phyloP scores from a whole-genome alignment of 805 yeast genomes.

The Wickerhamiella musiphila region DNA sequence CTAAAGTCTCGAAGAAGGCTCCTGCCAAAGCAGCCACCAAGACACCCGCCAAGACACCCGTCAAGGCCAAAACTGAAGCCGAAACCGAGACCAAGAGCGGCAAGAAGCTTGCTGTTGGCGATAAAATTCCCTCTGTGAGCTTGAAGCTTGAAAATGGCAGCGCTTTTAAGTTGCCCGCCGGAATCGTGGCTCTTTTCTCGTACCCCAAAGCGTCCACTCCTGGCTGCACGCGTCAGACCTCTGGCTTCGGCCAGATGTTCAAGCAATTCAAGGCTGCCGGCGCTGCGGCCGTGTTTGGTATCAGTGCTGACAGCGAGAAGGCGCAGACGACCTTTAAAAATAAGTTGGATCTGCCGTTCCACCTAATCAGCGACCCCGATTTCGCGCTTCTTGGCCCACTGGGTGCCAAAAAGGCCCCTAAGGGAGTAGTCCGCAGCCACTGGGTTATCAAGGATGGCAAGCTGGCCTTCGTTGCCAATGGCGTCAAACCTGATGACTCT shows the following conservation, averaged over 20 bases:
- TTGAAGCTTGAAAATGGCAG: conserved; percentile 56
- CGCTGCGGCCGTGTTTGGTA: conserved; percentile 55
- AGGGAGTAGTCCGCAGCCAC: conserved; percentile 74
- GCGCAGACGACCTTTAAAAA: conserved; percentile 61
- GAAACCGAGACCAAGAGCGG: conserved; percentile 10
- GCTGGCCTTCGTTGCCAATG: conserved; percentile 34
- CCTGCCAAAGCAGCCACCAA: too few species aligned
- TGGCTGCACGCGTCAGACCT: conserved; percentile 90
- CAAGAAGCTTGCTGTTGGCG: conserved; percentile 33
- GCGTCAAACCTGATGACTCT: conserved; percentile 29
- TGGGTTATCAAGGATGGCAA: conserved; percentile 76
- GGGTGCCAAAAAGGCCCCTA: conserved; percentile 71
- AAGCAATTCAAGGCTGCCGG: conserved; percentile 32
- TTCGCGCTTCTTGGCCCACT: conserved; percentile 49
- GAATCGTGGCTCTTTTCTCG: conserved; percentile 36
- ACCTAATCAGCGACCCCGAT: conserved; percentile 59
- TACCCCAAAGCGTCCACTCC: conserved; percentile 91
- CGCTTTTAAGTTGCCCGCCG: conserved; percentile 31
- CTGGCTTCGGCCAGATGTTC: conserved; percentile 63
- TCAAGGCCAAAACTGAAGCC: conserved; percentile 8
- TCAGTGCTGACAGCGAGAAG: conserved; percentile 66
- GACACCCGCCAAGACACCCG: conserved; percentile 1
- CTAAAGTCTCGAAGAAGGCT: too few species aligned
- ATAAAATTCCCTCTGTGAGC: conserved; percentile 44
- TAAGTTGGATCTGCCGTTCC: conserved; percentile 59